phyloP scores from a whole-genome alignment of 1,284 basidiomycete genomes.

The Ustilago shanxiensis region DNA sequence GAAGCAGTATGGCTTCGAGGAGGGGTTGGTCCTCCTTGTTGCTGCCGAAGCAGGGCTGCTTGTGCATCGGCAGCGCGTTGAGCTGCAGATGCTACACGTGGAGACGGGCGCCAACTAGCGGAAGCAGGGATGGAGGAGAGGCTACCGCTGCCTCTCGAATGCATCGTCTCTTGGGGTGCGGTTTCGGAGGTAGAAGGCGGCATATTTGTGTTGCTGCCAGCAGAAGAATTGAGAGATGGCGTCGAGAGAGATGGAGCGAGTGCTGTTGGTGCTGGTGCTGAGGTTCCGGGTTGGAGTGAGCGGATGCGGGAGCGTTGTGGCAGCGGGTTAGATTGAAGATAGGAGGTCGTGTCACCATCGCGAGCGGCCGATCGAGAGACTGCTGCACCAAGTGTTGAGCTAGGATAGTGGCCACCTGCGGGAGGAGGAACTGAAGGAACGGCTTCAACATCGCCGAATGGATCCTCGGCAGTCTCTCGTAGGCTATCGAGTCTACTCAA shows the following conservation, averaged over 20 bases:
- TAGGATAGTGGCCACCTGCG: constrained; percentile 43
- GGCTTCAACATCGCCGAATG: constrained; percentile 17
- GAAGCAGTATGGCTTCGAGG: constrained; percentile 20
- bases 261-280: constrained; percentile 24
- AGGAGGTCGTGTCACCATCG: neutral
- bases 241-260: constrained; percentile 38
- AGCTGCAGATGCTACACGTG: constrained; percentile 36
- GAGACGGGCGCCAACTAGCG: constrained; percentile 47
- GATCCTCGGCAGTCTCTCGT: constrained; percentile 31
- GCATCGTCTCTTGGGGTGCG: neutral
- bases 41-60: constrained; percentile 12
- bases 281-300: constrained; percentile 29
- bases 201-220: constrained; percentile 4
- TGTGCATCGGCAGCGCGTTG: constrained; percentile 40
- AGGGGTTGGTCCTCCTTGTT: constrained; percentile 26
- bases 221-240: constrained; percentile 21
- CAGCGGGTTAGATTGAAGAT: constrained; percentile 13
- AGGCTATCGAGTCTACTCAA: constrained; percentile 37
- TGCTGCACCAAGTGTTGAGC: constrained; percentile 44
- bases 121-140: constrained; percentile 28
- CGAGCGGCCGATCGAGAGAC: constrained; percentile 32
- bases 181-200: neutral
- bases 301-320: constrained; percentile 35
- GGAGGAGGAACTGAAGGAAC: constrained; percentile 5
- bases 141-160: constrained; percentile 6